Evolutionary conservation across 139 green algal species (phyloP), one percentile per base, ranked within the genome.

Genomic region (Coelastrella sp.): DNA sequence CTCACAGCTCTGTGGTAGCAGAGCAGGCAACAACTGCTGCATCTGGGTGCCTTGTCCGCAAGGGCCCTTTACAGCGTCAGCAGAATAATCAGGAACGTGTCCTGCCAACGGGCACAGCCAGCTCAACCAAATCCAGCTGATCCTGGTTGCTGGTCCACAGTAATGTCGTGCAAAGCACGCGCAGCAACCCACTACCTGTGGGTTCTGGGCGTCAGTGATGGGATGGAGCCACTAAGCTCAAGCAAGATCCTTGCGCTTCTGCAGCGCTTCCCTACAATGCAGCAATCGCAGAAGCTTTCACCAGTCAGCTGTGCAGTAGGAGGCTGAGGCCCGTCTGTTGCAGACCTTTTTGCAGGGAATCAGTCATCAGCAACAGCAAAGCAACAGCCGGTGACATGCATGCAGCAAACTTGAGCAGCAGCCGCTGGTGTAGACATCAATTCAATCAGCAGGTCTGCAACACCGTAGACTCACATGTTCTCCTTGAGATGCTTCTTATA

Each of bases 401-500:
- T 47, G 32, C 32, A 47, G 32, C 32, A 47, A 47, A 47, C 32
- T 47, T 47, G 32, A 47, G 32, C 32, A 47, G 32, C 32, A 47
- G 32, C 32, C 32, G 32, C 32, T 47, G 32, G 32, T 47, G 32
- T 47, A 47, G 32, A 47, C 32, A 47, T 47, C 32, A 47, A 47
- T 1, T 47, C 32, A 47, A 47, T 47, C 1, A 47, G 32, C 32
- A 47, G 32, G 32, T 47, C 32, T 47, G 32, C 1, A 47, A 47
- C 32, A 47, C 32, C 32, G 32, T 47, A 10, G 68, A 76, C 68
- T 76, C 68, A 76, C 81, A 87, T 74, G 60, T 85, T 95, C 19
- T 92, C 88, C 79, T 93, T 94, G 5, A 99, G 93, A 78, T 98
- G 95, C 86, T 96, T 89, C 95, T 99, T 99, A 93, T 98, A 99